phyloP scores from a whole-genome alignment of 208 protist species.

The Trypanosomatidae sp. region DNA sequence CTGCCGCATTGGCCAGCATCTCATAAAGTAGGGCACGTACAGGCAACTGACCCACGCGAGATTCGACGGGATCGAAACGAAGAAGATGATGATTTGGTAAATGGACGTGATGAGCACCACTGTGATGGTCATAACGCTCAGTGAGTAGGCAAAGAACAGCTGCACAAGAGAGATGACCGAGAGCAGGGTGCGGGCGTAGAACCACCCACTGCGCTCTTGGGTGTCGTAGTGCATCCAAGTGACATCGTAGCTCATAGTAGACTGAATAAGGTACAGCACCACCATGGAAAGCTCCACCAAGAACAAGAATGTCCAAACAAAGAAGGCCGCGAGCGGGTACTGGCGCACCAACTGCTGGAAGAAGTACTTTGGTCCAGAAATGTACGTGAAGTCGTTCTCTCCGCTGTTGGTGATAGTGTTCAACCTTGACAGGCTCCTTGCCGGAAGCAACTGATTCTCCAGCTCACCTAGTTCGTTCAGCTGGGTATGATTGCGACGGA shows the following conservation, averaged over 20 bases:
- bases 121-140: constrained; percentile 63
- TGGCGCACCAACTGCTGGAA: constrained; percentile 79
- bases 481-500: constrained; percentile 33
- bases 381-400: constrained; percentile 60
- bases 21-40: constrained; percentile 88
- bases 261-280: constrained; percentile 68
- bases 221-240: constrained; percentile 63
- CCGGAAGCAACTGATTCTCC: constrained; percentile 3
- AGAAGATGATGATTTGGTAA: constrained; percentile 79
- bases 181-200: constrained; percentile 64
- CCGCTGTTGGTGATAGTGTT: constrained; percentile 10
- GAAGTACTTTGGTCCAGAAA: constrained; percentile 72
- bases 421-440: constrained; percentile 11
- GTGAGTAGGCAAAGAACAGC: constrained; percentile 84
- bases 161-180: constrained; percentile 76
- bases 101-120: constrained; percentile 80
- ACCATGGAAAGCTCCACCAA: constrained; percentile 74
- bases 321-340: constrained; percentile 65
- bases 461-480: constrained; percentile 34
- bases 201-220: constrained; percentile 53
- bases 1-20: constrained; percentile 85
- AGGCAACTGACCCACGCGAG: constrained; percentile 70
- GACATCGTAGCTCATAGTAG: constrained; percentile 34
- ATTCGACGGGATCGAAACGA: constrained; percentile 41
- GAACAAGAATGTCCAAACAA: constrained; percentile 80